phyloP scores from a whole-genome alignment of 1,284 basidiomycete species.

The Cutaneotrichosporon sp. region DNA sequence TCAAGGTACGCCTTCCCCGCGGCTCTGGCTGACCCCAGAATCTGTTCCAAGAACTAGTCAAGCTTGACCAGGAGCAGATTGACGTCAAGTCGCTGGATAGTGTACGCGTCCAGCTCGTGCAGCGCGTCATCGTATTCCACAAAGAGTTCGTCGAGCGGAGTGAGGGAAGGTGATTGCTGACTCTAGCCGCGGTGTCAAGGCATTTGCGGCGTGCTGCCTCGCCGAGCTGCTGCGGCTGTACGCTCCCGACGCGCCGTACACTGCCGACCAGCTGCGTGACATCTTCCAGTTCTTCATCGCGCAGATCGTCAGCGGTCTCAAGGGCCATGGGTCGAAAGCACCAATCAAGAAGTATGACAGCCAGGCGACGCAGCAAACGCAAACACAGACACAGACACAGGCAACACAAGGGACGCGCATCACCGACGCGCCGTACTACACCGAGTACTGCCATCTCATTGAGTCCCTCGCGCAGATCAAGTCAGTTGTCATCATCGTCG shows the following conservation, averaged over 20 bases:
- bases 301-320: slow-evolving; percentile 74
- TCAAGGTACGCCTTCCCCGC: slow-evolving; percentile 57
- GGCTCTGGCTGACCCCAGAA: slow-evolving; percentile 42
- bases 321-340: slow-evolving; percentile 42
- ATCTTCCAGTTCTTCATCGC: slow-evolving; percentile 93
- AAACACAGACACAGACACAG: slow-evolving; percentile 47
- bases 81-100: slow-evolving; percentile 69
- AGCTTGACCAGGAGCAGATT: slow-evolving; percentile 82
- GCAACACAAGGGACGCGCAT: slow-evolving; percentile 51
- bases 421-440: slow-evolving; percentile 63
- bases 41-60: slow-evolving; percentile 76
- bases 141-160: slow-evolving; percentile 64
- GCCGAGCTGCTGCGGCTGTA: slow-evolving; percentile 90
- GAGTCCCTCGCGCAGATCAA: slow-evolving; percentile 92
- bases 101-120: slow-evolving; percentile 76
- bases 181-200: slow-evolving; percentile 71
- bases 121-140: slow-evolving; percentile 77
- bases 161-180: not conserved
- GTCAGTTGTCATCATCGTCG: slow-evolving; percentile 88
- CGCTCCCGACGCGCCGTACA: slow-evolving; percentile 96
- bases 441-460: slow-evolving; percentile 87
- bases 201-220: slow-evolving; percentile 88
- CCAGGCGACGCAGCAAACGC: slow-evolving; percentile 17
- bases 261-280: slow-evolving; percentile 74
- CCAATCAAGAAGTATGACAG: slow-evolving; percentile 27